A percentile compares a stretch with the other conserved stretches of the same genome.
phyloP scores from a whole-genome alignment of 164 flowering plant genomes.

The Protea cynaroides region DNA sequence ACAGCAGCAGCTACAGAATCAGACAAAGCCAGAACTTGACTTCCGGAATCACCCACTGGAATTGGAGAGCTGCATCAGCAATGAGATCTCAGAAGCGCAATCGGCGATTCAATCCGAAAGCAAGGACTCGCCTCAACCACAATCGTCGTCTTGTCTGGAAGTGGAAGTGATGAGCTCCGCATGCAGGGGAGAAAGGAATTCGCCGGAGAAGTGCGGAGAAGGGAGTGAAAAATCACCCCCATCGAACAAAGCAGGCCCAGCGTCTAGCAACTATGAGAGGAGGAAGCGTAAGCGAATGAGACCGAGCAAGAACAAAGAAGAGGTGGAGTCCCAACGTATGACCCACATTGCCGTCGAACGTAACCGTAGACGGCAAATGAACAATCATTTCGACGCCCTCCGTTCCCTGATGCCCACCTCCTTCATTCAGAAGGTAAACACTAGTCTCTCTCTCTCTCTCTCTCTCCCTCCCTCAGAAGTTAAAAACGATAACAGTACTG shows the following conservation, averaged over 20 bases:
- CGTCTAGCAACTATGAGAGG: slow-evolving; percentile 21
- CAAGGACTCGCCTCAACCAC: slow-evolving; percentile 9
- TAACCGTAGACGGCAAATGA: slow-evolving; percentile 66
- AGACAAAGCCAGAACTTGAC: slow-evolving; percentile 8
- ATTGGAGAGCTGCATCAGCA: slow-evolving; percentile 46
- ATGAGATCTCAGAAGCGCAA: slow-evolving; percentile 25
- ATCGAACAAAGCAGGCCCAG: neutral
- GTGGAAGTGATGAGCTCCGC: slow-evolving; percentile 11
- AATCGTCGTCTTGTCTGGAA: slow-evolving; percentile 5
- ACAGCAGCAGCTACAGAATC: slow-evolving; percentile 28
- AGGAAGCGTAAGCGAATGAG: slow-evolving; percentile 44
- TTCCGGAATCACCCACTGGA: slow-evolving; percentile 15
- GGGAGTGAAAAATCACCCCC: neutral
- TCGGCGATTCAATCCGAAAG: slow-evolving; percentile 37
- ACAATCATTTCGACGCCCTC: slow-evolving; percentile 57
- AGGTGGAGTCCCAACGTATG: slow-evolving; percentile 61
- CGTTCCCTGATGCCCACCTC: slow-evolving; percentile 59
- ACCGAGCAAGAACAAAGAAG: slow-evolving; percentile 49
- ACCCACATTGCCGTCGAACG: slow-evolving; percentile 74
- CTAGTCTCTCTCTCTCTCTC: too few relatives aligned
- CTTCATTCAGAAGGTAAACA: slow-evolving; percentile 46
- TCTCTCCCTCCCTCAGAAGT: too few relatives aligned
- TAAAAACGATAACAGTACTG: too few relatives aligned
- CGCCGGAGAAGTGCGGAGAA: slow-evolving; percentile 7
- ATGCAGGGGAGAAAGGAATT: slow-evolving; percentile 10